Evolutionary conservation across 495 filamentous ascomycete genomes (phyloP), one percentile per base, ranked within the genome.

Genomic region (Aspergillus sparsus): DNA sequence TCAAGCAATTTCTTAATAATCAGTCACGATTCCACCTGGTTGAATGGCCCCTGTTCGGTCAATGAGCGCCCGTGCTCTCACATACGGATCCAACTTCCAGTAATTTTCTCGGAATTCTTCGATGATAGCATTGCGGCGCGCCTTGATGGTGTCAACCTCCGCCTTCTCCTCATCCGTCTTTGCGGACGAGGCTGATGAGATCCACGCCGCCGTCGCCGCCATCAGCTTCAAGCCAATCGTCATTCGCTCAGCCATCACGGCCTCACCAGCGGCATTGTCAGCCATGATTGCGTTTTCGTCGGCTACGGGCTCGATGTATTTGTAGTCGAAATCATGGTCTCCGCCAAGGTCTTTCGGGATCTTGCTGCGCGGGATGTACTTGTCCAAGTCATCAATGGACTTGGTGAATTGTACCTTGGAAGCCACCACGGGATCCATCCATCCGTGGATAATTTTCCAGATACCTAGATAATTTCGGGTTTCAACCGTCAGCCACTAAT

Each of bases 391-490:
- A 41, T 87, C 82, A 61, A 85, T 71, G 62, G 82, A 90, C 62
- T 91, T 93, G 58, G 91, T 96, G 76, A 98, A 98, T 70, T 98
- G 89, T 37, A 98, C 88, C 74, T 98, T 98, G 62, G 83, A 81
- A 41, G 94, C 94, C 33, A 98, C 94, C 11, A 97, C 94, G 0
- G 94, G 94, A 73, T 98, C 94, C 41, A 98, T 86, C 94, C 93
- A 97, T 69, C 92, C 91, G 64, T 84, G 86, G 72, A 98, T 94
- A 58, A 98, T 88, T 64, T 84, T 90, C 93, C 88, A 90, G 60
- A 91, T 87, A 42, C 86, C 86, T 88, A 55, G 11, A 15, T 37
- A 34, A 5, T 33, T 51, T 34, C 0, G 8, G 15, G 1, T 12
- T 34, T 51, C 27, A 33, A 42, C 34, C 34, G 1, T 37, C 49